Base-by-base conservation (phyloP, 192 early-diverging fungal genomes). In the Coemansia sp. region DNA sequence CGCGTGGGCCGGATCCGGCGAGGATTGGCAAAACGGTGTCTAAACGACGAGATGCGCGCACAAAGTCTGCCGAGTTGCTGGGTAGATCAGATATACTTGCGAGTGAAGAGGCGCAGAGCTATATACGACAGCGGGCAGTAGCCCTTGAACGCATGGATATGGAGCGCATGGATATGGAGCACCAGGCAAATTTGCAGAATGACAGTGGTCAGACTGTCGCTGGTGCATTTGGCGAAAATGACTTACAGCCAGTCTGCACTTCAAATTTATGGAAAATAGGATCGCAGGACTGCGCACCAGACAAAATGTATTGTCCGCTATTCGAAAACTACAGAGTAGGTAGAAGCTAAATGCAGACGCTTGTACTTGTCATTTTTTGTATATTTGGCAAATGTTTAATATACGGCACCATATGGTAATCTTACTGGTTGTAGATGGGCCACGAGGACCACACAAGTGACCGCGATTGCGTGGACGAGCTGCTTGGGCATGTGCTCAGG, bases 61-160 rank as follows among this genome's bases (percentile, higher is more conserved):
- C 46, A 43, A 52, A n/a, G 24, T 46, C 57, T 1, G 48, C 55
- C 1, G 56, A 50, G 11, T 10, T n/a, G 6, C 24, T 76, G 31
- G 54, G 22, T 24, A 56, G 31, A 25, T 76, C 73, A 0, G 73
- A 76, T 31, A 59, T 76, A 11, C 50, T 76, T 8, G 62, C 73
- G 7, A 56, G 73, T 28, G 31, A 44, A 16, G 73, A 76, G n/a
- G 73, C 73, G 11, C 73, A 76, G 50, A 47, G 47, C 54, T 64
- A 62, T 46, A 65, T 76, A 27, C 66, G 66, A 4, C 73, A 69
- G 27, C 56, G 73, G 10, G 66, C 73, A 1, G 44, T 56, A 30
- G 73, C 62, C 21, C 33, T 76, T 4, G 66, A 60, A 38, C 52
- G 30, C 29, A 65, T 76, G 67, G 73, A 76, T 24, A 50, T 58